Evolutionary conservation across 306 rosid species (phyloP).

Genomic region (Macrotyloma uniflorum): DNA sequence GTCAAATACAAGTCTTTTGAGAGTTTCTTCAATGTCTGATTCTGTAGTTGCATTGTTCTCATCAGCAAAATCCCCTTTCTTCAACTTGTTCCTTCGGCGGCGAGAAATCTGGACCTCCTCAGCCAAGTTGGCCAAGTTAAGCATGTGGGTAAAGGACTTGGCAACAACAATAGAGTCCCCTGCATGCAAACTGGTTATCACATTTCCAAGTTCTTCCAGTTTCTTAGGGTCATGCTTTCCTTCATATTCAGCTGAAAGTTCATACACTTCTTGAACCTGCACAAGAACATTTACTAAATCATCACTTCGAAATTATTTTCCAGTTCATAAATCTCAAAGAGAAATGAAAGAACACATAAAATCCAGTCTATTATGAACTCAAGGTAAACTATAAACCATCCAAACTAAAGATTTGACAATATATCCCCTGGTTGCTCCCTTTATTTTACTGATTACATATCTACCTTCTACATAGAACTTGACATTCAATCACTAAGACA

Average conservation of each 20-base stretch:
- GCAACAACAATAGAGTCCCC: conserved; percentile 96
- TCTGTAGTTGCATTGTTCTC: conserved; percentile 94
- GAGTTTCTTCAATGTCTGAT: conserved; percentile 95
- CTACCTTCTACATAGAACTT: background rate
- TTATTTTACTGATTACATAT: background rate
- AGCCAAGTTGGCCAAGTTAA: conserved; percentile 98
- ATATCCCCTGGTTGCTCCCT: background rate
- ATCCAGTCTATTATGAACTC: background rate
- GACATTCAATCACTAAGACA: conserved; percentile 1
- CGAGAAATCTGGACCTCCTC: conserved; percentile 98
- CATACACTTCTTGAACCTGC: conserved; percentile 95
- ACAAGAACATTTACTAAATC: conserved; percentile 14
- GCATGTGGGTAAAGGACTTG: conserved; percentile 95
- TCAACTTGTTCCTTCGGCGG: conserved; percentile 88
- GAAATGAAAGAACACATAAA: background rate
- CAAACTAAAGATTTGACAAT: background rate
- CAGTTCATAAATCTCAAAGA: conserved; percentile 21
- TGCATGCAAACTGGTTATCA: conserved; percentile 87
- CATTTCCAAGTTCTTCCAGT: conserved; percentile 83
- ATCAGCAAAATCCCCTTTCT: conserved; percentile 83
- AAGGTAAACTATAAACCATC: background rate
- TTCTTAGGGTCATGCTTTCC: conserved; percentile 83
- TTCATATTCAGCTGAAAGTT: conserved; percentile 96
- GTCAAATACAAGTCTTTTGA: conserved; percentile 80
- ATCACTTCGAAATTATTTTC: conserved; percentile 13